Base-by-base conservation (phyloP, 768 basidiomycete genomes). In the Lentinula sp. region DNA sequence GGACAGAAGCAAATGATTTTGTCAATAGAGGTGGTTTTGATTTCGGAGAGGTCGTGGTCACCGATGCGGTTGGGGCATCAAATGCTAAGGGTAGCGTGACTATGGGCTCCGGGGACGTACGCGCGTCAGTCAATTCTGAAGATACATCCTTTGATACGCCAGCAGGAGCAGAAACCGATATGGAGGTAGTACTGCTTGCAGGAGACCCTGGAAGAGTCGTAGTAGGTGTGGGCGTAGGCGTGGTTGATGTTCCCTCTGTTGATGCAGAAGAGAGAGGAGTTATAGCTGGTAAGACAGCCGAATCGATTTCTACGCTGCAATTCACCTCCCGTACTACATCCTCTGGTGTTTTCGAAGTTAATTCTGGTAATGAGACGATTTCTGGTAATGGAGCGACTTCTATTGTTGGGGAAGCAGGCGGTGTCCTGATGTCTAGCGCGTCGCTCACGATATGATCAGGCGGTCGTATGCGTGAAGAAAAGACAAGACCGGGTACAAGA, bases 1-100 rank as follows among this genome's bases (percentile, higher is more conserved):
- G 76, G 37, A 93, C 83, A 13, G 88, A 88, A 0, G 90, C 89
- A 85, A 87, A 93, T 1, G 87, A 88, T 70, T 86, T 89, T 73
- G 84, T 88, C n/a, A 65, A 59, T 1, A 65, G 51, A 4, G 75
- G 70, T 23, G 76, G 65, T 40, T 28, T 28, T 4, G 75, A 60
- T 2, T 74, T 59, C 6, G 71, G 63, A 3, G 75, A 59, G 0
- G 67, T 59, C 0, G 67, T 60, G 51, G 62, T 53, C 34, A 61
- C 34, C 34, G 62, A 63, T 43, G 53, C 43, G 5, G 65, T 35
- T 53, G 66, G 43, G 13, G 23, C n/a, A 59, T 18, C 37, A 35
- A 31, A 61, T 37, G n/a, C 60, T 58, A 51, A 67, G 34, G 65
- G 10, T n/a, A 64, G 43, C 21, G 56, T 4, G 8, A 31, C 43